phyloP scores from a whole-genome alignment of 306 rosid genomes.

The Vicia sativa region DNA sequence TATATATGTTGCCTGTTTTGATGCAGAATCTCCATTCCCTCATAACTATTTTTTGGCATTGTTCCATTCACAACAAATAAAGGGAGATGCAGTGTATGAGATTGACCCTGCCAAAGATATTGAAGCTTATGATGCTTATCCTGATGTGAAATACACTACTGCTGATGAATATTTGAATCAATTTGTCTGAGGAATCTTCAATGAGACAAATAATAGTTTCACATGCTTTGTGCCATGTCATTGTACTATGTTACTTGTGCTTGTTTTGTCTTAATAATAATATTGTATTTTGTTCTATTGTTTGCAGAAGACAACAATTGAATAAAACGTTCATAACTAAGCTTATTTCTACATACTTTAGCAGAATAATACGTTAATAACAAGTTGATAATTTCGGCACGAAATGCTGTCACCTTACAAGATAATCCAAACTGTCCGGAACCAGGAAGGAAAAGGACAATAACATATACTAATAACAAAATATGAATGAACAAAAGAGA shows the following conservation, averaged over 20 bases:
- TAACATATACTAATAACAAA: constrained; percentile 14
- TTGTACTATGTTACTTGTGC: not conserved
- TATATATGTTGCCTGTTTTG: not conserved
- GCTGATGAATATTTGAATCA: constrained; percentile 38
- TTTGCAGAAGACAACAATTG: not conserved
- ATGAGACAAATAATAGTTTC: not conserved
- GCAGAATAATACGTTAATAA: constrained; percentile 32
- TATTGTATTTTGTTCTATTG: not conserved
- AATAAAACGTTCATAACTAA: constrained; percentile 26
- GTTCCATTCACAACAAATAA: constrained; percentile 43
- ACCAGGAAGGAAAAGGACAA: not conserved
- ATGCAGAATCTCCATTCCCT: constrained; percentile 46
- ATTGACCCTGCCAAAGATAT: constrained; percentile 46
- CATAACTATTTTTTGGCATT: constrained; percentile 41
- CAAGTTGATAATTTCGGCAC: constrained; percentile 31
- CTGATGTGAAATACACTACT: constrained; percentile 50
- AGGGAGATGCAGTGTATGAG: constrained; percentile 50
- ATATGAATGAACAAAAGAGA: constrained; percentile 14
- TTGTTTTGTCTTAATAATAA: not conserved
- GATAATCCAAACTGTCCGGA: constrained; percentile 15
- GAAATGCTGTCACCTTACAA: constrained; percentile 32
- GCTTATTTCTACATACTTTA: constrained; percentile 4
- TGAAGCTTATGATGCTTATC: constrained; percentile 50
- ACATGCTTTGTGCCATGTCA: not conserved
- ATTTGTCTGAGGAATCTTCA: constrained; percentile 34